Evolutionary conservation across 306 rosid genomes (phyloP), one percentile per base, ranked within the genome.

Genomic region (Oxytropis ochrocephala): DNA sequence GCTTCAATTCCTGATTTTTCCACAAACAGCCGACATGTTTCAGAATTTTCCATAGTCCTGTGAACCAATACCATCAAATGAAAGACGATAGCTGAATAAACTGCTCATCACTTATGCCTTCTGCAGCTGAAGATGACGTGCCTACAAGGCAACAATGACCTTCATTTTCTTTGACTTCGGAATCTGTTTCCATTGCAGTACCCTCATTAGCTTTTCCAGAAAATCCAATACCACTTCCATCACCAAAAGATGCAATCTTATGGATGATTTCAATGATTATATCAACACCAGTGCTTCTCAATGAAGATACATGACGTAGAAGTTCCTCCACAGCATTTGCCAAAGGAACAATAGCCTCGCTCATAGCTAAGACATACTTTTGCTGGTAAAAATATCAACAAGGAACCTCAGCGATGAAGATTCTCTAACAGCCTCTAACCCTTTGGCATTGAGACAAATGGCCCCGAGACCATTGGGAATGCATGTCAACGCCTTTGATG

Each of bases 281-380:
- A 74, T 87, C 97, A 77, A 95, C 97, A 77, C 99, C 95, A 47
- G 81, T 78, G 72, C 84, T 84, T 87, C 99, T 87, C 75, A 95
- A 68, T 13, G 97, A 89, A 51, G 96, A 75, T 55, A 91, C 95
- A 48, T 95, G 97, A 21, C 99, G 96, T 70, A 89, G 82, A 73
- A 95, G 97, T 83, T 95, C 99, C 91, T 95, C 99, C 75, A 91
- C 92, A 8, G 96, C 92, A 79, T 91, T 95, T 63, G 96, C 92
- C 74, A 95, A 78, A 65, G 96, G 99, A 77, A 95, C 96, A 83
- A 95, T 85, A 21, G 99, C 99, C 66, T 91, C 97, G 80, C 91
- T 89, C 99, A 95, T 89, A 11, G 89, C 87, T 42, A 82, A 74
- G 75, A 91, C 87, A 79, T 87, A 95, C 79, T 84, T 95, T 91